Conservation (phyloP, 2,329 filamentous ascomycete species). For the Blumeriella jaapii region DNA sequence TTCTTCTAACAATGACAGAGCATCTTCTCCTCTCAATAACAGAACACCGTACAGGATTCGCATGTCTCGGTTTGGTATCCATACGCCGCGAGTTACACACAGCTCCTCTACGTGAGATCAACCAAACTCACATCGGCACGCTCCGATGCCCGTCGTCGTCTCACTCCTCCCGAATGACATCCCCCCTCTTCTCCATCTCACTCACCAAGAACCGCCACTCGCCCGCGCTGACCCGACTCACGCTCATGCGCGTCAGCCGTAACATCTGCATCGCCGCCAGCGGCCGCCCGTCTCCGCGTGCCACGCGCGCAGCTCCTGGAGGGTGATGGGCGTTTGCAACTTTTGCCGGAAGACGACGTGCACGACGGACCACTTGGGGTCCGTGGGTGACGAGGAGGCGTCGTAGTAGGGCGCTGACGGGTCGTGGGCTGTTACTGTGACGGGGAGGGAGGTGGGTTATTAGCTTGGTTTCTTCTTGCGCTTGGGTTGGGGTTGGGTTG, state of each 20-base stretch:
- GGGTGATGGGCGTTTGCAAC: slow-evolving; percentile 57
- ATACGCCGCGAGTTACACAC: too few species aligned
- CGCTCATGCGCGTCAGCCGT: slow-evolving; percentile 71
- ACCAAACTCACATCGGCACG: neutral
- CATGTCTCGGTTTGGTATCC: too few species aligned
- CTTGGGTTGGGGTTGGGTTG: slow-evolving; percentile 4
- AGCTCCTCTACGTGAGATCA: too few species aligned
- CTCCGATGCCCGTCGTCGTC: neutral
- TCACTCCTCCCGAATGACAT: slow-evolving; percentile 11
- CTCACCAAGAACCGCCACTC: slow-evolving; percentile 56
- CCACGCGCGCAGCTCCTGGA: slow-evolving; percentile 60
- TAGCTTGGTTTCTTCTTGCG: too few species aligned
- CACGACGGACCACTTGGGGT: slow-evolving; percentile 79
- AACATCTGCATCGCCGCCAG: slow-evolving; percentile 73
- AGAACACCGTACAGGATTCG: too few species aligned
- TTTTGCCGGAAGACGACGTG: slow-evolving; percentile 81
- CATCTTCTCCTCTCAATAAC: too few species aligned
- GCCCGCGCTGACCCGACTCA: slow-evolving; percentile 50
- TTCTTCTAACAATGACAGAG: too few species aligned
- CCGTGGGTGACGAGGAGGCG: slow-evolving; percentile 53
- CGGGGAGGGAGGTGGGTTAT: neutral
- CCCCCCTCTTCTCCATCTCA: slow-evolving; percentile 28
- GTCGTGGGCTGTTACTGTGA: slow-evolving; percentile 52
- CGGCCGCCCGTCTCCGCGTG: slow-evolving; percentile 39
- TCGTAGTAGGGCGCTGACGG: slow-evolving; percentile 73